Percentiles rank a stretch among this genome's conserved stretches.
Conservation (phyloP, 169 alveolate genomes). For the Plasmodium vivax region DNA sequence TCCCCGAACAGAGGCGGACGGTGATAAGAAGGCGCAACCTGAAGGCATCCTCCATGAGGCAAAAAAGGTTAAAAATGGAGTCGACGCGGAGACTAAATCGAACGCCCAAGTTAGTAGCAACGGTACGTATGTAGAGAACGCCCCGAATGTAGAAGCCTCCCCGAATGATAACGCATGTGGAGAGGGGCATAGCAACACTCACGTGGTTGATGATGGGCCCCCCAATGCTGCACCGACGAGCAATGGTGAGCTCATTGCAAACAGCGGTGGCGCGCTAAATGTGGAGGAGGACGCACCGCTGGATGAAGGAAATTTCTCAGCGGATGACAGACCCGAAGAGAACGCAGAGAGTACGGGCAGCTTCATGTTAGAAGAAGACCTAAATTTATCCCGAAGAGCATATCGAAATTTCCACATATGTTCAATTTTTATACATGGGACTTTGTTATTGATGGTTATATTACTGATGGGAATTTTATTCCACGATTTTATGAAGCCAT, state of each 20-base stretch:
- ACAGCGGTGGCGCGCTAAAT: background rate
- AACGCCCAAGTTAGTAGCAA: background rate
- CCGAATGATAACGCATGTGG: background rate
- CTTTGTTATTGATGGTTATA: conserved; percentile 29
- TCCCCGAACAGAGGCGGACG: background rate
- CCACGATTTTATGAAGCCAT: conserved; percentile 6
- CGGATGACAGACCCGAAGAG: conserved; percentile 14
- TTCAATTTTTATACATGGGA: conserved; percentile 59
- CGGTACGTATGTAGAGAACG: background rate
- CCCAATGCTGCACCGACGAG: background rate
- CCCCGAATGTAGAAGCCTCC: background rate
- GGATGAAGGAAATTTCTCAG: background rate
- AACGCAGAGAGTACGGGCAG: conserved; percentile 31
- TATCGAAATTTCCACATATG: conserved; percentile 64
- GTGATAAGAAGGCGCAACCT: background rate
- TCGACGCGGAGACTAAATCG: background rate
- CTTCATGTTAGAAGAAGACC: conserved; percentile 57
- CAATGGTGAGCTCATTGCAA: background rate
- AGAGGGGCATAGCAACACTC: background rate
- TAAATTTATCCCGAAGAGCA: conserved; percentile 58
- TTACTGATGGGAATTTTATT: conserved; percentile 25
- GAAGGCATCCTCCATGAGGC: background rate
- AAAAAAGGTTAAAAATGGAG: background rate
- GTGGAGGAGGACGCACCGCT: background rate
- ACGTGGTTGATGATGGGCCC: background rate